Evolutionary conservation across 176 grass and related monocot genomes (phyloP), one percentile per base, ranked within the genome.

Genomic region (Echinochloa phyllopogon): DNA sequence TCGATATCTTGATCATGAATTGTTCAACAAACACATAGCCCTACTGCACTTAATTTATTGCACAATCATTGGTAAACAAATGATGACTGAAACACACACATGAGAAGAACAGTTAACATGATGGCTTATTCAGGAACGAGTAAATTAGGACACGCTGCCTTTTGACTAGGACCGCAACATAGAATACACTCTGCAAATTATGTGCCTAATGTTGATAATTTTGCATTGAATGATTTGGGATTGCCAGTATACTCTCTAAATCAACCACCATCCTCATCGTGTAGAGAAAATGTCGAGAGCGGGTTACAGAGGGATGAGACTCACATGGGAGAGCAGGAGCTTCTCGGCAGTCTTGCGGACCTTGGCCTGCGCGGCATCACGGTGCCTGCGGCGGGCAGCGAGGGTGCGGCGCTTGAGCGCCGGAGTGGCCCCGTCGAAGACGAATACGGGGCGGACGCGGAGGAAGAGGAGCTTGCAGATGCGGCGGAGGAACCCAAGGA

Each of bases 401-500:
- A 98, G 68, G 1, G 96, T 95, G 29, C 93, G 86, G 5, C 91
- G 89, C 82, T 98, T 95, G 76, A 98, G 93, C 59, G 86, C 77
- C 14, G 96, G 93, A 41, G 93, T 98, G 68, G 89, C 96, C 16
- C 91, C 91, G 52, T 95, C 93, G 43, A 95, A 98, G 55, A 98
- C 91, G 71, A 98, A 98, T 16, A 98, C 93, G 15, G 96, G 96
- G 56, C 91, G 94, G 41, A 84, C 80, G 4, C 96, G 91, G 64
- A 95, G 86, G 86, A 95, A 98, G 50, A 95, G 91, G 64, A 98
- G 96, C 78, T 95, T 98, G 87, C 96, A 98, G 72, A 95, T 98
- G 68, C 96, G 85, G 42, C 96, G 82, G 83, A 98, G 94, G 89
- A 98, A 95, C 24, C 96, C 93, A 33, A 95, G 89, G 71, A 95